A percentile compares a stretch with the other conserved stretches of the same genome.
Evolutionary conservation across 148 eudicot genomes (phyloP).

Genomic region (Gaultheria prostrata): DNA sequence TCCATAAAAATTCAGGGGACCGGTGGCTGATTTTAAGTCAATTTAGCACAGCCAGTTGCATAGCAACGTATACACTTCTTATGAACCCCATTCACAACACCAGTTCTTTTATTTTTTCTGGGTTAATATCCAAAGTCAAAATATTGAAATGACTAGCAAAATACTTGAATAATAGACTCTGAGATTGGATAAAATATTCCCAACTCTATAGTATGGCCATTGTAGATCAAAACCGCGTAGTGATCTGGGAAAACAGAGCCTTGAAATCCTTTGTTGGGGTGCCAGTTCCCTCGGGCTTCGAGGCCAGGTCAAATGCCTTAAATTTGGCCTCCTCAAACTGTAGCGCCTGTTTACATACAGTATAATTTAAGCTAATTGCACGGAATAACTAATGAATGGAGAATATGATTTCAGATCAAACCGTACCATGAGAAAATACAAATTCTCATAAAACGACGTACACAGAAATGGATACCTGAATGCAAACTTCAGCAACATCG

Average conservation of each 20-base stretch:
- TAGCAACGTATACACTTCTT: neutral
- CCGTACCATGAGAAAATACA: neutral
- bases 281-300: slow-evolving; percentile 77
- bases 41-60: neutral
- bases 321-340: slow-evolving; percentile 73
- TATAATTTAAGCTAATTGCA: neutral
- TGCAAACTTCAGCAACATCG: slow-evolving; percentile 98
- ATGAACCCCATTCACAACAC: neutral
- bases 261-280: slow-evolving; percentile 73
- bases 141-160: neutral
- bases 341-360: slow-evolving; percentile 51
- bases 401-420: neutral
- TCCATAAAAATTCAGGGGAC: neutral
- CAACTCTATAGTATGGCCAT: neutral
- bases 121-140: neutral
- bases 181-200: neutral
- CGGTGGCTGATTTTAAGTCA: neutral
- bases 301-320: slow-evolving; percentile 82
- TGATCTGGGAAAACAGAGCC: slow-evolving; percentile 58
- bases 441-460: neutral
- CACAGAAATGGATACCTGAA: slow-evolving; percentile 51
- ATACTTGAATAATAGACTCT: neutral
- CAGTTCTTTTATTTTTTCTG: neutral
- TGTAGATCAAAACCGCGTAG: slow-evolving; percentile 45
- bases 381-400: neutral